Evolutionary conservation across 176 grass and related monocot species (phyloP).

Genomic region (Neostapfia colusana): DNA sequence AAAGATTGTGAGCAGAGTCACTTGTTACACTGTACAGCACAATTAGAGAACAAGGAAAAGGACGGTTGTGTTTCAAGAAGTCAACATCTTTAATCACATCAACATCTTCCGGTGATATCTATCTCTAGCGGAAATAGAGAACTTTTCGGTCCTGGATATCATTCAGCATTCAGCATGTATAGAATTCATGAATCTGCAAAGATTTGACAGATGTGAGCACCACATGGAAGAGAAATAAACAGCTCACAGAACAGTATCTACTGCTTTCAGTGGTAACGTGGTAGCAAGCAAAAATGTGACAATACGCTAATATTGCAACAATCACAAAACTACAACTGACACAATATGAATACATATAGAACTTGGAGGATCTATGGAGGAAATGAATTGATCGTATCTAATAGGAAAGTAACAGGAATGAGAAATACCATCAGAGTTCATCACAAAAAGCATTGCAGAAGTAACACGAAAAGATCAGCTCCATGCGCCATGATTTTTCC

Average conservation of each 20-base stretch:
- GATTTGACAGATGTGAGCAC: not conserved
- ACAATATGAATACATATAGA: not conserved
- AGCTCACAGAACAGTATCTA: not conserved
- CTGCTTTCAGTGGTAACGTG: not conserved
- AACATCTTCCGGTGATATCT: not conserved
- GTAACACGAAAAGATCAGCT: not conserved
- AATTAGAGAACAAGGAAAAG: not conserved
- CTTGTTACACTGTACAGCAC: not conserved
- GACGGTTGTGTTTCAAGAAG: not conserved
- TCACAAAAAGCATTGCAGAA: conserved; percentile 13
- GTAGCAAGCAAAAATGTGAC: not conserved
- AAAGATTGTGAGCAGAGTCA: not conserved
- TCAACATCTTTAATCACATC: not conserved
- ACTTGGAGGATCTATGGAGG: not conserved
- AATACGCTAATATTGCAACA: not conserved
- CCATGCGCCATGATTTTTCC: not conserved
- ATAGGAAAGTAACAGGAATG: not conserved
- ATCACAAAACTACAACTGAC: not conserved
- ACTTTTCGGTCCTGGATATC: no score
- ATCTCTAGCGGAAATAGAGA: no score
- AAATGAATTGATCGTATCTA: not conserved
- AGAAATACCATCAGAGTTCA: conserved; percentile 22
- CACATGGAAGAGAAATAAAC: not conserved
- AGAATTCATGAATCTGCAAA: conserved; percentile 35
- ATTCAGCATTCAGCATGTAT: not conserved